phyloP scores from a whole-genome alignment of 371 early-diverging fungal genomes.

The Cokeromyces recurvatus region DNA sequence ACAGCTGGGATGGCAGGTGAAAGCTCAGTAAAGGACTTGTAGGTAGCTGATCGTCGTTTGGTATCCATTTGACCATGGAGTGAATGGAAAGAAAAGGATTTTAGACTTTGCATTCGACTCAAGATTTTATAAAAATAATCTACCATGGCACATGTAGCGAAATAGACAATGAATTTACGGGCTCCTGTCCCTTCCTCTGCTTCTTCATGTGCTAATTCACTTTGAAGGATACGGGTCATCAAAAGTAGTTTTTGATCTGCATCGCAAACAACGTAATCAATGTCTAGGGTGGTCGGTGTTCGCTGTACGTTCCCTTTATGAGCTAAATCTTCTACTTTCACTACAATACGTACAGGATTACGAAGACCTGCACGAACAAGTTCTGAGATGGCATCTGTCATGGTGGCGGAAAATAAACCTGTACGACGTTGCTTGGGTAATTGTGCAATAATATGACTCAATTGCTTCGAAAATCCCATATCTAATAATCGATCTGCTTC shows the following conservation, averaged over 20 bases:
- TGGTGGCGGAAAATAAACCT: conserved; percentile 97
- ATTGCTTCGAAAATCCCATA: conserved; percentile 86
- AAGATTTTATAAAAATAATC: conserved; percentile 85
- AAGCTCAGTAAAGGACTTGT: conserved; percentile 54
- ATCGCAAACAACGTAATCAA: conserved; percentile 71
- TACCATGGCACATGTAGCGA: conserved; percentile 91
- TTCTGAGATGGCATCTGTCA: conserved; percentile 87
- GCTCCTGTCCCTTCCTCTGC: conserved; percentile 35
- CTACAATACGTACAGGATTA: conserved; percentile 86
- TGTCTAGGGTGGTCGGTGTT: conserved; percentile 68
- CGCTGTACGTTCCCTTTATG: conserved; percentile 51
- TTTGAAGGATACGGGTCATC: conserved; percentile 54
- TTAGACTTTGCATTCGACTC: conserved; percentile 33
- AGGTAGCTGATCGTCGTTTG: conserved; percentile 72
- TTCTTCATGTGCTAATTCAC: conserved; percentile 20
- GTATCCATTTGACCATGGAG: conserved; percentile 94
- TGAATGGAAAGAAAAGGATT: conserved; percentile 63
- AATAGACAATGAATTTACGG: conserved; percentile 91
- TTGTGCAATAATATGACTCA: conserved; percentile 74
- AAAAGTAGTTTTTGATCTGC: conserved; percentile 79
- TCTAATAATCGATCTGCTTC: conserved; percentile 94
- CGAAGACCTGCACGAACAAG: conserved; percentile 87
- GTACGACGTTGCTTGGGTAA: conserved; percentile 95
- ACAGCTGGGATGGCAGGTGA: conserved; percentile 65
- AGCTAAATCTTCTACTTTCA: conserved; percentile 72